Evolutionary conservation across 495 filamentous ascomycete genomes (phyloP).

Genomic region (Aspergillus baeticus): DNA sequence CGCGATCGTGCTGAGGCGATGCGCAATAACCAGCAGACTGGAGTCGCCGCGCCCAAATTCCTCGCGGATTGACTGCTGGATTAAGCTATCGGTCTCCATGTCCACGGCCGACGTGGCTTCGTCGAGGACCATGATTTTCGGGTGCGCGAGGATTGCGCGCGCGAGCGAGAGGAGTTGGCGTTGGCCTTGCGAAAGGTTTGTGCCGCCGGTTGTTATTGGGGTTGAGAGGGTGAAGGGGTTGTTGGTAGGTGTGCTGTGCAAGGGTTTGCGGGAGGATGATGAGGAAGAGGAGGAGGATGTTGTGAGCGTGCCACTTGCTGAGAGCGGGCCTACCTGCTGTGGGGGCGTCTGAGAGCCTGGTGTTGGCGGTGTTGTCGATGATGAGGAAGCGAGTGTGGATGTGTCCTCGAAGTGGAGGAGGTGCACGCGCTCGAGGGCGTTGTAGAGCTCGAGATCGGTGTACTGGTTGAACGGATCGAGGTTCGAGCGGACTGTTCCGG

Average conservation of each 20-base stretch:
- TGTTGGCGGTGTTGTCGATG: constrained; percentile 14
- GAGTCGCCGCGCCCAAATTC: constrained; percentile 69
- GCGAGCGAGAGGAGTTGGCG: constrained; percentile 86
- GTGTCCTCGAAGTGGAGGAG: constrained; percentile 52
- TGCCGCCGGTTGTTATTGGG: constrained; percentile 70
- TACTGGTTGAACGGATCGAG: constrained; percentile 78
- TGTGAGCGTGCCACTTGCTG: background rate
- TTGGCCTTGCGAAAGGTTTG: constrained; percentile 84
- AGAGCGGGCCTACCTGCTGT: no score
- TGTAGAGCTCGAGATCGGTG: constrained; percentile 66
- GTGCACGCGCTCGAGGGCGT: constrained; percentile 75
- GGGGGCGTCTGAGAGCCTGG: background rate
- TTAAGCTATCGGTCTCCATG: constrained; percentile 78
- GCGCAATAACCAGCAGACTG: constrained; percentile 84
- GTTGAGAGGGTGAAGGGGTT: constrained; percentile 67
- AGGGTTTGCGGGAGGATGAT: constrained; percentile 22
- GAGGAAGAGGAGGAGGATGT: constrained; percentile 15
- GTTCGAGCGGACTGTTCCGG: constrained; percentile 79
- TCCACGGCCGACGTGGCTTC: constrained; percentile 90
- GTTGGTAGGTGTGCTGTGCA: constrained; percentile 19
- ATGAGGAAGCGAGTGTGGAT: constrained; percentile 36
- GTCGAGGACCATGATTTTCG: constrained; percentile 85
- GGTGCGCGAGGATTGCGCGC: constrained; percentile 75
- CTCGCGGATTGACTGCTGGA: constrained; percentile 78
- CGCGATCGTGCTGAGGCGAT: constrained; percentile 80